Conservation (phyloP, 139 green algal species). For the Medakamo hakoo region DNA sequence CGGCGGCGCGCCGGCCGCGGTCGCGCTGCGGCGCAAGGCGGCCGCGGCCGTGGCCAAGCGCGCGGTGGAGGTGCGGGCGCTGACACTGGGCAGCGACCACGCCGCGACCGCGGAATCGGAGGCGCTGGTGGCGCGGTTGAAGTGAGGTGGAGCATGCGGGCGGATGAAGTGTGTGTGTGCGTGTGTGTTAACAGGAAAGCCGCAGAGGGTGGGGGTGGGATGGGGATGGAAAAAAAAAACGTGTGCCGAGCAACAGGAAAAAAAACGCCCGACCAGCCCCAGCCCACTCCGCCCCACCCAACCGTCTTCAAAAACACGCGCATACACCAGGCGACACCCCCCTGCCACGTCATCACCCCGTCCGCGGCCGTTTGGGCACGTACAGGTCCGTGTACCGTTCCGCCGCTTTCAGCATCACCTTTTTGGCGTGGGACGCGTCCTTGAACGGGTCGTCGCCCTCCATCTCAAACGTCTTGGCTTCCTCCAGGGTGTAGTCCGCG, state of each 20-base stretch:
- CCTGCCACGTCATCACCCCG: not conserved
- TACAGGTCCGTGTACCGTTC: slow-evolving; percentile 54
- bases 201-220: not conserved
- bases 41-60: too few species aligned
- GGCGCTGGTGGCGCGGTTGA: not conserved
- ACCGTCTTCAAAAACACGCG: not conserved
- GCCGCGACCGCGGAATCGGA: not conserved
- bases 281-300: not conserved
- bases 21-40: not conserved
- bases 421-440: slow-evolving; percentile 46
- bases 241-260: not conserved
- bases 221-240: not conserved
- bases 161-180: not conserved
- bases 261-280: too few species aligned
- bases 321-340: not conserved
- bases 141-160: not conserved
- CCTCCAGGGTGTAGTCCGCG: slow-evolving; percentile 92
- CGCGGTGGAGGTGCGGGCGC: not conserved
- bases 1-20: too few species aligned
- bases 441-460: slow-evolving; percentile 84
- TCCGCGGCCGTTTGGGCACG: slow-evolving; percentile 37
- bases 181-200: too few species aligned
- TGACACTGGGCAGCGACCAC: not conserved
- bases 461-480: slow-evolving; percentile 58
- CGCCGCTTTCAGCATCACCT: slow-evolving; percentile 10